Conservation (phyloP, 2,329 filamentous ascomycete species). For the Penicillium sp. region DNA sequence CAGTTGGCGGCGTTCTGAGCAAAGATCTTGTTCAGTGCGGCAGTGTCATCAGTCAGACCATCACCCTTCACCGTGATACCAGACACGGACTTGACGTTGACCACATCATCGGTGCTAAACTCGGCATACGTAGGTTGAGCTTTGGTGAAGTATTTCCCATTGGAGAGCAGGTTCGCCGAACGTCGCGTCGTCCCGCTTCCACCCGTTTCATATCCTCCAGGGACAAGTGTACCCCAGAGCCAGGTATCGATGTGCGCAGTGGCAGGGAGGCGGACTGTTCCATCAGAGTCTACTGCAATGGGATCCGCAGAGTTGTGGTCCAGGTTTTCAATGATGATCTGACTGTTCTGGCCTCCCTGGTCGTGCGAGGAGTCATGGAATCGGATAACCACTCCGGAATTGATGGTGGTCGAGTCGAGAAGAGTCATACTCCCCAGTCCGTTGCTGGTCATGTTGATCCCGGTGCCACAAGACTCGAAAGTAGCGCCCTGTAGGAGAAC, state of each 20-base stretch:
- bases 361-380: constrained; percentile 30
- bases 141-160: constrained; percentile 40
- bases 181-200: constrained; percentile 28
- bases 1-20: constrained; percentile 26
- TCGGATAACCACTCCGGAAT: constrained; percentile 22
- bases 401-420: constrained; percentile 25
- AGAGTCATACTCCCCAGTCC: constrained; percentile 25
- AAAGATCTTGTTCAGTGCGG: constrained; percentile 33
- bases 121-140: constrained; percentile 43
- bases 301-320: constrained; percentile 19
- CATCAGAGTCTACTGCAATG: constrained; percentile 27
- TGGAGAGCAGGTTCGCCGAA: constrained; percentile 28
- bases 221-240: constrained; percentile 31
- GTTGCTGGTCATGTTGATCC: constrained; percentile 28
- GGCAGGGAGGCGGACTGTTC: constrained; percentile 15
- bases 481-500: constrained; percentile 24
- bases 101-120: constrained; percentile 38
- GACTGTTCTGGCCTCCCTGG: constrained; percentile 22
- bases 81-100: constrained; percentile 45
- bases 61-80: constrained; percentile 41
- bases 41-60: constrained; percentile 38
- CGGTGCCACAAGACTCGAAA: constrained; percentile 26
- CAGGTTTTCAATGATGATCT: constrained; percentile 27
- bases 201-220: constrained; percentile 28
- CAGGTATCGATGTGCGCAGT: constrained; percentile 26